Base-by-base conservation (phyloP, 1,284 basidiomycete genomes). In the Boletellus deceptivus region DNA sequence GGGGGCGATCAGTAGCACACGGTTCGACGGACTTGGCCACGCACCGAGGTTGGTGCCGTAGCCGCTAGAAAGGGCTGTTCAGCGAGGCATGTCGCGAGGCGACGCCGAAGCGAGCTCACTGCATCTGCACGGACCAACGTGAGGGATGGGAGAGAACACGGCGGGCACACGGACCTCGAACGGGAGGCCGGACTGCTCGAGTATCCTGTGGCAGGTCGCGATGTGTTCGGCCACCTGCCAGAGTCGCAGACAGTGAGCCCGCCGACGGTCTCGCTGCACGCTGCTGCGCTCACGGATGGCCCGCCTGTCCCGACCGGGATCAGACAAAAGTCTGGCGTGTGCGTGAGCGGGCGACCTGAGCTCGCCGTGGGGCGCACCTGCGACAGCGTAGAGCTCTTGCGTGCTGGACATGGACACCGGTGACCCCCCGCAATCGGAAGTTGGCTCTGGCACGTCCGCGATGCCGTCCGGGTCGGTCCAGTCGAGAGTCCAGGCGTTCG, bases 41-140 rank as follows among this genome's bases (percentile, higher is more conserved):
- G 45, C 55, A 80, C 91, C 92, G 43, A 95, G 60, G 64, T 95
- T 95, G 3, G 93, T 96, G 6, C 93, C 93, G 62, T 93, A 93
- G 3, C 91, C 91, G 62, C 91, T 93, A 58, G 24, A 4, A 53
- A 22, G 51, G 49, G 25, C 42, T 40, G 16, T 53, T 53, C 18
- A 62, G 44, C 13, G 41, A 43, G 42, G 50, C 24, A 50, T 29
- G 46, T 43, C 33, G 48, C 51, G 25, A 52, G 53, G 42, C 38
- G 20, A 40, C 37, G 43, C 38, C 43, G 48, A 36, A 33, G 31
- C 1, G 14, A 48, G 55, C 85, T 77, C 70, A 89, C 86, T 89
- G 85, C 79, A 90, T 82, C 85, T 92, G 53, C 46, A 18, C 9
- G 36, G 22, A 20, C 33, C 46, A 45, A 18, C 11, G 39, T 53